phyloP scores from a whole-genome alignment of 371 early-diverging fungal genomes.

The Mucor racemosus region DNA sequence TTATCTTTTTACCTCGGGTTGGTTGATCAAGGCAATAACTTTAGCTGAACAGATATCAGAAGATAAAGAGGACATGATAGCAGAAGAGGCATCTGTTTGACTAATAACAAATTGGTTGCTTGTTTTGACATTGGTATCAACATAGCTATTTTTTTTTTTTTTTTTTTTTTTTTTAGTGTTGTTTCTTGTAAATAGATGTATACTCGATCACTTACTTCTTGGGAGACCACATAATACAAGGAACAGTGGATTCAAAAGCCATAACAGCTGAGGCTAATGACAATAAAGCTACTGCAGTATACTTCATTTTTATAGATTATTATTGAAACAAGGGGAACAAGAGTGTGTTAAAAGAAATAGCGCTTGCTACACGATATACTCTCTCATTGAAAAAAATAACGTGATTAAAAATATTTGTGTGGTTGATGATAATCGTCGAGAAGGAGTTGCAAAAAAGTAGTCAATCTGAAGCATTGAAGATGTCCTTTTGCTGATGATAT shows the following conservation, averaged over 20 bases:
- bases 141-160: slow-evolving; percentile 22
- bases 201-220: slow-evolving; percentile 28
- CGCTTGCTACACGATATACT: neutral
- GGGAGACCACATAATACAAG: slow-evolving; percentile 44
- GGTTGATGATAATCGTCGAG: neutral
- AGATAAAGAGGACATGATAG: slow-evolving; percentile 36
- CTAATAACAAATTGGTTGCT: slow-evolving; percentile 40
- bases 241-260: slow-evolving; percentile 43
- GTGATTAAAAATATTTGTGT: neutral
- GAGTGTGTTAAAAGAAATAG: slow-evolving; percentile 1
- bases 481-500: too few species aligned
- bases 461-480: neutral
- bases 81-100: slow-evolving; percentile 33
- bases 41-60: slow-evolving; percentile 46
- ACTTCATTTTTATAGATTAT: slow-evolving; percentile 22
- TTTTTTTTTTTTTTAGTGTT: neutral
- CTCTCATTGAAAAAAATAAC: neutral
- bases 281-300: slow-evolving; percentile 21
- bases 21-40: slow-evolving; percentile 48
- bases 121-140: slow-evolving; percentile 19
- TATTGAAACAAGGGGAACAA: slow-evolving; percentile 19
- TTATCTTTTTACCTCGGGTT: slow-evolving; percentile 44
- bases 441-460: neutral
- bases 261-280: slow-evolving; percentile 30
- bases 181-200: neutral